phyloP scores from a whole-genome alignment of 2,329 filamentous ascomycete genomes.

The Decorospora gaudefroyi region DNA sequence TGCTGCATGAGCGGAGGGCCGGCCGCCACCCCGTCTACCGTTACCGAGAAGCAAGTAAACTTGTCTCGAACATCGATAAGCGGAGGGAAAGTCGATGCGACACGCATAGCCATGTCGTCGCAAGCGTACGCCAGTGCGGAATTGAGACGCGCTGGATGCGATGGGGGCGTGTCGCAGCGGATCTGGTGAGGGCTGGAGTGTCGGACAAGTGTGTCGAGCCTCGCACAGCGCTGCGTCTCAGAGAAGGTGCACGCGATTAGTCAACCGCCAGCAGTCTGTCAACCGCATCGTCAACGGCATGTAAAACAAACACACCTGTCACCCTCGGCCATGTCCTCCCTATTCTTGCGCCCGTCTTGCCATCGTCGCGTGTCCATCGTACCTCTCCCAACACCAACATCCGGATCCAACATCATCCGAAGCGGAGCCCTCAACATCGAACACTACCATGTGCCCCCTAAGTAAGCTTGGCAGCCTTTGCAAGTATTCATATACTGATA shows the following conservation, averaged over 20 bases:
- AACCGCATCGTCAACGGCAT: conserved; percentile 29
- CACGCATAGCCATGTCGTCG: conserved; percentile 20
- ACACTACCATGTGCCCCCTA: conserved; percentile 43
- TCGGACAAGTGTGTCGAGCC: conserved; percentile 37
- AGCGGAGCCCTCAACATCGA: conserved; percentile 32
- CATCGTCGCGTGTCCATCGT: conserved; percentile 27
- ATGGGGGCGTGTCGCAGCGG: conserved; percentile 31
- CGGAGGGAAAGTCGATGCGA: conserved; percentile 30
- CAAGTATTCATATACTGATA: conserved; percentile 16
- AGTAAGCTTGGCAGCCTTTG: conserved; percentile 29
- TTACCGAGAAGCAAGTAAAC: conserved; percentile 11
- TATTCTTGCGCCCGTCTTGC: conserved; percentile 24
- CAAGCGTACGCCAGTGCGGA: conserved; percentile 26
- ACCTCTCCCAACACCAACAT: conserved; percentile 14
- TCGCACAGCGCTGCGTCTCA: conserved; percentile 11
- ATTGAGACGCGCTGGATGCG: conserved; percentile 14
- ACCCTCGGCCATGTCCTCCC: conserved; percentile 37
- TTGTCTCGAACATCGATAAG: conserved; percentile 17
- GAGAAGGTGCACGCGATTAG: conserved; percentile 38
- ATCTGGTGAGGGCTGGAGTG: conserved; percentile 35
- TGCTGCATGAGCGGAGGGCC: conserved; percentile 29
- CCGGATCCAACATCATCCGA: conserved; percentile 38
- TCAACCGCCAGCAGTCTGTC: conserved; percentile 23
- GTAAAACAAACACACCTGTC: conserved; percentile 47
- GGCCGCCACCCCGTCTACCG: conserved; percentile 15